phyloP scores from a whole-genome alignment of 208 protist genomes.

The Acanthamoeba royreba region DNA sequence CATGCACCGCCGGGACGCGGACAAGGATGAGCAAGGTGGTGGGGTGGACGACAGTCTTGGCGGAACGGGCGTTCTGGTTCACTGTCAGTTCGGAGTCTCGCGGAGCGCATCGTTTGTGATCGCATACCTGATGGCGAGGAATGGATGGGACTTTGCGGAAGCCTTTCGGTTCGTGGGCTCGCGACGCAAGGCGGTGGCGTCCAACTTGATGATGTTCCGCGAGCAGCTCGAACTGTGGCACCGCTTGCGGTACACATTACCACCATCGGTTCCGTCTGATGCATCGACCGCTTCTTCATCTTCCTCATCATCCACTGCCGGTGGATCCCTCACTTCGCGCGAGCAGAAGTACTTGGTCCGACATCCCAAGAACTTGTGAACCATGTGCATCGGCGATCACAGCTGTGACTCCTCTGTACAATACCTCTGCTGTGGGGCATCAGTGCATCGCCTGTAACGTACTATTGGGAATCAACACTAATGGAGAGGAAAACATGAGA shows the following conservation, averaged over 20 bases:
- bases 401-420: no score
- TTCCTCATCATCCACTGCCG: no score
- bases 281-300: background rate
- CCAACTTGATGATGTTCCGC: background rate
- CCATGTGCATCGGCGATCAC: no score
- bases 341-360: background rate
- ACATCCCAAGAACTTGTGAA: background rate
- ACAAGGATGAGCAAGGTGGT: background rate
- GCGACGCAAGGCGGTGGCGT: background rate
- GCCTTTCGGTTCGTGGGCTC: background rate
- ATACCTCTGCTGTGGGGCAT: no score
- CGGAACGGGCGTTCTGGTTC: background rate
- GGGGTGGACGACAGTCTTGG: no score
- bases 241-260: background rate
- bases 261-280: background rate
- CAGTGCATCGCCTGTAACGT: no score
- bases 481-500: no score
- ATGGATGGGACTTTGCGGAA: background rate
- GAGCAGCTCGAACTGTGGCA: background rate
- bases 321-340: background rate
- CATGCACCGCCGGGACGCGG: no score
- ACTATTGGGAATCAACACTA: no score
- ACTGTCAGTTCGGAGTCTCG: background rate
- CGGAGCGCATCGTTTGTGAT: slow-evolving; percentile 9
- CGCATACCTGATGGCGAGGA: background rate